A percentile compares a stretch with the other conserved stretches of the same genome.
phyloP scores from a whole-genome alignment of 345 rosid species.

The Hypericum androsaemum region DNA sequence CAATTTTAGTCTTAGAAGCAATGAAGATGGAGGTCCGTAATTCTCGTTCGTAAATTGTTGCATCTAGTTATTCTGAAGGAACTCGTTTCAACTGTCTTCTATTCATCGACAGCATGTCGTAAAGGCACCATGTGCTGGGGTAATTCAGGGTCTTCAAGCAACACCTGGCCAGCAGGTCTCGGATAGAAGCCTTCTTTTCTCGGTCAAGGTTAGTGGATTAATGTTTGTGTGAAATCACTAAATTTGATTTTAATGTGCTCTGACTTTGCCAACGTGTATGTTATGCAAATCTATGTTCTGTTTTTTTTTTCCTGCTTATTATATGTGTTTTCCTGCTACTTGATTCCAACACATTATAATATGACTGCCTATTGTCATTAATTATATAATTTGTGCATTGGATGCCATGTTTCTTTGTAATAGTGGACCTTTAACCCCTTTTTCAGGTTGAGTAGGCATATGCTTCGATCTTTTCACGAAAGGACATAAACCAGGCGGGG shows the following conservation, averaged over 20 bases:
- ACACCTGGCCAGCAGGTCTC: conserved; percentile 71
- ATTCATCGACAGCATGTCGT: conserved; percentile 57
- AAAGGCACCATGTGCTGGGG: conserved; percentile 66
- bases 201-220: conserved; percentile 48
- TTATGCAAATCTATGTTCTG: too few species aligned
- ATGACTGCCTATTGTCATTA: too few species aligned
- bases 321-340: too few species aligned
- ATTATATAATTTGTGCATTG: too few species aligned
- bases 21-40: conserved; percentile 95
- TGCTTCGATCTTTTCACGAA: too few species aligned
- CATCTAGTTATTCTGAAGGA: not conserved
- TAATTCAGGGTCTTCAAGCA: conserved; percentile 53
- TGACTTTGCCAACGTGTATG: too few species aligned
- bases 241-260: not conserved
- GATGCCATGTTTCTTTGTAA: too few species aligned
- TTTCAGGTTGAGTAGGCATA: too few species aligned
- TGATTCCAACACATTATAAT: too few species aligned
- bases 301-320: too few species aligned
- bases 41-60: not conserved
- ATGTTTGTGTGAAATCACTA: not conserved
- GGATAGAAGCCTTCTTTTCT: conserved; percentile 58
- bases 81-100: not conserved
- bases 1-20: conserved; percentile 76
- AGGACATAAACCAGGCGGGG: too few species aligned
- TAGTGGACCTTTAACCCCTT: too few species aligned